Base-by-base conservation (phyloP, 2,329 filamentous ascomycete species). In the Xylaria sp. region DNA sequence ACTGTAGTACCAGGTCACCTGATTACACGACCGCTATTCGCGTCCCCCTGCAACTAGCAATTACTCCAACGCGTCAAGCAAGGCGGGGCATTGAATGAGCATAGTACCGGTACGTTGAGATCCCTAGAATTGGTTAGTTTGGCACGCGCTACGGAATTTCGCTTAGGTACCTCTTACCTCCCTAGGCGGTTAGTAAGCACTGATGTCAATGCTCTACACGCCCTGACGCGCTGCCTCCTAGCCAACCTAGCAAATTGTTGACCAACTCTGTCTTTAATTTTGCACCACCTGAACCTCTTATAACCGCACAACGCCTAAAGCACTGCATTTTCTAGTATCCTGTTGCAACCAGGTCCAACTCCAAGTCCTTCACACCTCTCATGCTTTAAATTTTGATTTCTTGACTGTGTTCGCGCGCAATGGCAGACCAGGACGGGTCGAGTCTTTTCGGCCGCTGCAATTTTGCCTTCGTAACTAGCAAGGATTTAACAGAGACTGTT, bases 371-470 rank as follows among this genome's bases (percentile, higher is more conserved):
- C 36, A 26, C 15, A 26, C 42, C 33, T 71, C 67, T 63, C 63
- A 72, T 72, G 71, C 42, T 64, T 59, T 61, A 40, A 57, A 46
- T 26, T 28, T 36, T 15, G 3, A 58, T 38, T 23, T 38, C 42
- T 20, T 17, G 9, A 59, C 36, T 28, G 6, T 66, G 60, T 68
- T 66, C 57, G 51, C 59, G 63, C 59, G 60, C 67, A 48, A 79
- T 79, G 77, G 72, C 76, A 44, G 75, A 78, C 46, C 66, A 75
- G 44, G 72, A 73, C 17, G 68, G 58, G 40, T 58, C 70, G 26
- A 63, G 59, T 59, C 65, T 79, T 60, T 78, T 79, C 65, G 67
- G 67, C 62, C 66, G 63, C n/a, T 79, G 77, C 67, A 60, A 49
- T 1, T 77, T 79, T 59, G 63, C 71, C 33, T 77, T 79, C 63